A percentile compares a stretch with the other conserved stretches of the same genome.
Evolutionary conservation across 305 asterid species (phyloP).

Genomic region (Rubia peregrina): DNA sequence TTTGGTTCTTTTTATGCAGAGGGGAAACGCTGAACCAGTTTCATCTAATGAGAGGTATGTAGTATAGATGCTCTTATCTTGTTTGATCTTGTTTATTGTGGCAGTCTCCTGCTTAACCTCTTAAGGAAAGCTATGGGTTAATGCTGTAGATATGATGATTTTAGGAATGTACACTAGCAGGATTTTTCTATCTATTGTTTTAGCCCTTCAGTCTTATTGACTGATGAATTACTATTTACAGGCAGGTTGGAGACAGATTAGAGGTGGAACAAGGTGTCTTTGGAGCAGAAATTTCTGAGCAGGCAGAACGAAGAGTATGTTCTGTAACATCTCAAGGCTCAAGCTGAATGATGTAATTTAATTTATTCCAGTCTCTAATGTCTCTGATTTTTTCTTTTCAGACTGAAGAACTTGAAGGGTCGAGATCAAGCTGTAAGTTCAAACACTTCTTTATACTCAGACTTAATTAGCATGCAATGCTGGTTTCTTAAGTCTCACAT

Average conservation of each 20-base stretch:
- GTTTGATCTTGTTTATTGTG: neutral
- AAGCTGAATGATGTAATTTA: conserved; percentile 2
- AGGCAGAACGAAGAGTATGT: conserved; percentile 23
- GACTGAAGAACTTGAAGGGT: conserved; percentile 38
- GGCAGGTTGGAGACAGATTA: conserved; percentile 19
- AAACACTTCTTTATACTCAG: conserved; percentile 4
- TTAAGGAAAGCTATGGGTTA: neutral
- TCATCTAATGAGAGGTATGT: conserved; percentile 18
- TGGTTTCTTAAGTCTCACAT: neutral
- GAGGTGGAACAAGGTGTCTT: conserved; percentile 15
- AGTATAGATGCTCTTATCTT: neutral
- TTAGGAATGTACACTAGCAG: neutral
- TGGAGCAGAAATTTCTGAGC: conserved; percentile 12
- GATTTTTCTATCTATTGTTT: neutral
- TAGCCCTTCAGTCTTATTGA: neutral
- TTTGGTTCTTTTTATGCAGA: conserved; percentile 9
- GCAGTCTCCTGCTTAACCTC: neutral
- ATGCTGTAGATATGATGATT: neutral
- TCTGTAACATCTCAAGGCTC: neutral
- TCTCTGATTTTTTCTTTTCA: conserved; percentile 29
- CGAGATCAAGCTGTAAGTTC: conserved; percentile 49
- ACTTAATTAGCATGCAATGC: neutral
- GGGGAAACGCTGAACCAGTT: neutral
- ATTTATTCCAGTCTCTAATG: neutral
- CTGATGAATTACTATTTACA: conserved; percentile 17